phyloP scores from a whole-genome alignment of 1,284 basidiomycete species.

The Malassezia vespertilionis region DNA sequence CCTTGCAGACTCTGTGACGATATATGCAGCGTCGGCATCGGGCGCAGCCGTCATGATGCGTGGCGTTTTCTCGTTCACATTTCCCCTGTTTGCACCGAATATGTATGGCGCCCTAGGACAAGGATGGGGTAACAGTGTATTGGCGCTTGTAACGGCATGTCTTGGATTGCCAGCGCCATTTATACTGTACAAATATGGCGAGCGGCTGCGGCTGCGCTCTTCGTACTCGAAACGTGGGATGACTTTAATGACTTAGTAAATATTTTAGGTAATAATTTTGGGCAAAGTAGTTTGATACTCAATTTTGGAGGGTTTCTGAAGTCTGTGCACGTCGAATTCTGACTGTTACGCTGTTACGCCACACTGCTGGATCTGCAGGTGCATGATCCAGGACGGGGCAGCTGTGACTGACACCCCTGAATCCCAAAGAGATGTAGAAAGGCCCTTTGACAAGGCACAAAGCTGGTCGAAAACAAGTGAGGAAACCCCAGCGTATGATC shows the following conservation, averaged over 20 bases:
- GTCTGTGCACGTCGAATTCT: too few species aligned
- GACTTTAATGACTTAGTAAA: background rate
- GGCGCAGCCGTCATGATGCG: conserved; percentile 6
- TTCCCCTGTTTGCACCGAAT: conserved; percentile 64
- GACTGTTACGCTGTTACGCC: too few species aligned
- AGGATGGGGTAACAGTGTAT: conserved; percentile 52
- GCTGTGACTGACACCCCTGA: too few species aligned
- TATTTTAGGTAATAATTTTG: too few species aligned
- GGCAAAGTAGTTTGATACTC: too few species aligned
- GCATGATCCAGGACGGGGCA: too few species aligned
- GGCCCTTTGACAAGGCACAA: too few species aligned
- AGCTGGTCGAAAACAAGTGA: too few species aligned
- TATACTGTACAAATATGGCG: background rate
- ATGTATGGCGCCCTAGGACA: conserved; percentile 53
- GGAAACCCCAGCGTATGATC: too few species aligned
- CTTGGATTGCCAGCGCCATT: conserved; percentile 21
- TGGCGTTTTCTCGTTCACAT: conserved; percentile 48
- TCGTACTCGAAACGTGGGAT: background rate
- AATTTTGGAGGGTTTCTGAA: too few species aligned
- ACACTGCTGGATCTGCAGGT: too few species aligned
- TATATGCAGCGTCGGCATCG: conserved; percentile 21
- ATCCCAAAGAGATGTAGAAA: too few species aligned
- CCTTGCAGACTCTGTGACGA: conserved; percentile 17
- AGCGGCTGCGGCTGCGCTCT: background rate
- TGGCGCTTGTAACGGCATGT: conserved; percentile 18